phyloP scores from a whole-genome alignment of 192 early-diverging fungal genomes.

The Martensiomyces pterosporus region DNA sequence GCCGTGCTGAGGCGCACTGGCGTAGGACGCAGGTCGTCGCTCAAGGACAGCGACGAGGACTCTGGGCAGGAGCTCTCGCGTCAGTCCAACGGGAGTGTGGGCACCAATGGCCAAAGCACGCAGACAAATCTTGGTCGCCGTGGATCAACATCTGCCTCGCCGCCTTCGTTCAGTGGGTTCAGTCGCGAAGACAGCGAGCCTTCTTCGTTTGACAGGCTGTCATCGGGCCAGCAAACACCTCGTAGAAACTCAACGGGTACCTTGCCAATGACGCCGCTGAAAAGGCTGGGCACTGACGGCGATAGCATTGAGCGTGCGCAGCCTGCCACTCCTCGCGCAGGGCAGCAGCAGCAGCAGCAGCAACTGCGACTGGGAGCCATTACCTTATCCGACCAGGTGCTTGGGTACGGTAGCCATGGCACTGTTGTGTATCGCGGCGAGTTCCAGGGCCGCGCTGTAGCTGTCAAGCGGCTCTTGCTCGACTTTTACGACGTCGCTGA shows the following conservation, averaged over 20 bases:
- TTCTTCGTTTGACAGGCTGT: conserved; percentile 26
- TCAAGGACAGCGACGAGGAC: not conserved
- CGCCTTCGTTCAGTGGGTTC: conserved; percentile 7
- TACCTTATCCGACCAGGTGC: conserved; percentile 55
- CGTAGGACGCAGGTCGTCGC: conserved; percentile 17
- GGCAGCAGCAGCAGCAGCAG: conserved; percentile 14
- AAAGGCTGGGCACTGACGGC: conserved; percentile 11
- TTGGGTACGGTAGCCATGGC: conserved; percentile 93
- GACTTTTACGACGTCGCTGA: conserved; percentile 97
- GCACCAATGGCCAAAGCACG: conserved; percentile 17
- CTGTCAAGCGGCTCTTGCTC: conserved; percentile 87
- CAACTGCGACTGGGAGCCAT: conserved; percentile 52
- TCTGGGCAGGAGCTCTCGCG: conserved; percentile 10
- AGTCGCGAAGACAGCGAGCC: conserved; percentile 37
- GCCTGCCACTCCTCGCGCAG: conserved; percentile 4
- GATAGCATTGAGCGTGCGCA: conserved; percentile 13
- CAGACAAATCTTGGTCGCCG: conserved; percentile 6
- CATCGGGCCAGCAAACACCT: conserved; percentile 29
- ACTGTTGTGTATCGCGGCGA: conserved; percentile 94
- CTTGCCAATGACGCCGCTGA: conserved; percentile 36
- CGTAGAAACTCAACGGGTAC: conserved; percentile 47
- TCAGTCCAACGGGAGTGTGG: conserved; percentile 9
- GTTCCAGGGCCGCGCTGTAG: conserved; percentile 88
- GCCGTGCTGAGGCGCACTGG: conserved; percentile 45
- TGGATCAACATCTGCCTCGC: conserved; percentile 26